phyloP scores from a whole-genome alignment of 2,329 filamentous ascomycete species.

The Septoria linicola region DNA sequence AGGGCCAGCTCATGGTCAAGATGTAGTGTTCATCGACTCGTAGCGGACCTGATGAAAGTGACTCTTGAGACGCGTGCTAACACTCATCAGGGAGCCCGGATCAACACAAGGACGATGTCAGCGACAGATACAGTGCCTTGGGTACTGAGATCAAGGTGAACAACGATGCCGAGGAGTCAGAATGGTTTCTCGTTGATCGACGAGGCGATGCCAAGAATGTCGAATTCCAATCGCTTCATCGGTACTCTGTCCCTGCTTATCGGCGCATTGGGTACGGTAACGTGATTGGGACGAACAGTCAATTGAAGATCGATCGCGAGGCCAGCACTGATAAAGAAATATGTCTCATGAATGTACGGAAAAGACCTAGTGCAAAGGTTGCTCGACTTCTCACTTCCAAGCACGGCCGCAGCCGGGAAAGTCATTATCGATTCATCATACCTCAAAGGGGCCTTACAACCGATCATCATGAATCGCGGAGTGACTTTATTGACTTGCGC shows the following conservation, averaged over 20 bases:
- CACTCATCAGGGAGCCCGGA: not conserved
- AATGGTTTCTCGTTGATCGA: conserved; percentile 64
- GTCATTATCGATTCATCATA: conserved; percentile 12
- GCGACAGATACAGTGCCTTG: not conserved
- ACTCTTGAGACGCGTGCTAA: not conserved
- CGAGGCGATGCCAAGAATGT: conserved; percentile 75
- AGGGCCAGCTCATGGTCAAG: too few relatives aligned
- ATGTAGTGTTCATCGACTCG: too few relatives aligned
- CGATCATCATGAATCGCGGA: not conserved
- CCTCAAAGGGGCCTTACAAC: not conserved
- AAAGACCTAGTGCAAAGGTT: not conserved
- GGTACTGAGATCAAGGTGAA: conserved; percentile 15
- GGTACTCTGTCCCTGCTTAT: conserved; percentile 70
- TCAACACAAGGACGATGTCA: not conserved
- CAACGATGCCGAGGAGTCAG: conserved; percentile 26
- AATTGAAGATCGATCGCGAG: conserved; percentile 66
- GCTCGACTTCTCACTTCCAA: conserved; percentile 21
- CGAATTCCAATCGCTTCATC: conserved; percentile 71
- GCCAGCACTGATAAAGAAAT: conserved; percentile 51
- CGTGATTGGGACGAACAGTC: conserved; percentile 64
- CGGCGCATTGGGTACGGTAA: conserved; percentile 65
- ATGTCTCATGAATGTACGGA: conserved; percentile 4
- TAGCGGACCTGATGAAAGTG: not conserved
- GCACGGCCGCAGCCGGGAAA: conserved; percentile 12
- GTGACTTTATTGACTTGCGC: conserved; percentile 25